phyloP scores from a whole-genome alignment of 2,329 filamentous ascomycete species.

The Endothia cerciana region DNA sequence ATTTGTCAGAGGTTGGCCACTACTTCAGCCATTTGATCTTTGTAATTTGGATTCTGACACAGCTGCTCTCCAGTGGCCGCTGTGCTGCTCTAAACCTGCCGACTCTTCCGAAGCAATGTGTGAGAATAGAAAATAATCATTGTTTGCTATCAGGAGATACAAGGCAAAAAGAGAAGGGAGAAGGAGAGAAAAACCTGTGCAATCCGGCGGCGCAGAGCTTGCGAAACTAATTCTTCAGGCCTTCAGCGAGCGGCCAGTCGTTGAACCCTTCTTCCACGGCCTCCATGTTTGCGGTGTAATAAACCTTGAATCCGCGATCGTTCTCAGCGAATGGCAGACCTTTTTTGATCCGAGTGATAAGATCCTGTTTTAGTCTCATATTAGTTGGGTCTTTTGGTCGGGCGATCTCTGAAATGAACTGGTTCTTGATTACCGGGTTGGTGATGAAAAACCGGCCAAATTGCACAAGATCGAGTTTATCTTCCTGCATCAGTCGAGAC shows the following conservation, averaged over 20 bases:
- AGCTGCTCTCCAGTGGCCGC: too few species aligned
- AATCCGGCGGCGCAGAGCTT: not conserved
- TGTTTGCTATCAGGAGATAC: not conserved
- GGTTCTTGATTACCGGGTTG: slow-evolving; percentile 20
- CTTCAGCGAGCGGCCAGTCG: not conserved
- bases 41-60: too few species aligned
- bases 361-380: not conserved
- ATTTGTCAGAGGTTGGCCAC: too few species aligned
- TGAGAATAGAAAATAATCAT: not conserved
- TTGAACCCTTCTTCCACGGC: not conserved
- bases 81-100: too few species aligned
- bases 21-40: too few species aligned
- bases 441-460: slow-evolving; percentile 23
- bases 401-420: not conserved
- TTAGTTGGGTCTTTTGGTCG: not conserved
- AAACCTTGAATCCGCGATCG: not conserved
- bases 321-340: not conserved
- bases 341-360: not conserved
- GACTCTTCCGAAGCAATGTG: too few species aligned
- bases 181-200: too few species aligned
- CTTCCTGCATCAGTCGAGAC: not conserved
- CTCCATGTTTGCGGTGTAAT: not conserved
- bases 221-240: not conserved
- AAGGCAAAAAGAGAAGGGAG: not conserved
- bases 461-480: slow-evolving; percentile 20